A percentile compares a stretch with the other conserved stretches of the same genome.
phyloP scores from a whole-genome alignment of 208 protist species.

The Tritrichomonas musculus region DNA sequence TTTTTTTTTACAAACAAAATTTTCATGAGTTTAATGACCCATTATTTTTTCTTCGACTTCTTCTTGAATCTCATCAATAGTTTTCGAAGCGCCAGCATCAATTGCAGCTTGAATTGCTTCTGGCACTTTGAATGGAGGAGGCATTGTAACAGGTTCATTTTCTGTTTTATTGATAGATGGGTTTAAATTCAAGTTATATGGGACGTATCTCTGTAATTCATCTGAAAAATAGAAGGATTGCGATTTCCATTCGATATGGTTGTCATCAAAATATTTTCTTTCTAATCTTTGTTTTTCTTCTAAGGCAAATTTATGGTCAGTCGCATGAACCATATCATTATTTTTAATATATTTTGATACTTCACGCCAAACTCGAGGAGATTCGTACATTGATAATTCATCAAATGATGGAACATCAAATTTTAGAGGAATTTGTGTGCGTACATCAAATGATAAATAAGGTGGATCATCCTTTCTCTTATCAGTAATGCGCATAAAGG shows the following conservation, averaged over 20 bases:
- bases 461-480: background rate
- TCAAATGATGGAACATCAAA: background rate
- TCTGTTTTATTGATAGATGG: background rate
- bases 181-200: background rate
- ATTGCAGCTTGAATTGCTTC: background rate
- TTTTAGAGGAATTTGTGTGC: background rate
- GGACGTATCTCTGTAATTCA: background rate
- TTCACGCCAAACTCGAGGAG: background rate
- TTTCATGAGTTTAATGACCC: too few species aligned
- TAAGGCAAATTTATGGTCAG: slow-evolving; percentile 1
- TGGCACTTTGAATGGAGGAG: background rate
- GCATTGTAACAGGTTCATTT: background rate
- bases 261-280: background rate
- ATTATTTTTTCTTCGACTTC: background rate
- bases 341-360: background rate
- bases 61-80: background rate
- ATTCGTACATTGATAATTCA: background rate
- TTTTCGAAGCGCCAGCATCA: background rate
- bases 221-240: background rate
- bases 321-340: background rate
- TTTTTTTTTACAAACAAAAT: too few species aligned
- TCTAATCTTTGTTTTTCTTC: background rate
- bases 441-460: background rate
- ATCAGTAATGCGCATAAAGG: background rate
- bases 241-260: background rate